phyloP scores from a whole-genome alignment of 116 monocot genomes.

The Iris pallida region DNA sequence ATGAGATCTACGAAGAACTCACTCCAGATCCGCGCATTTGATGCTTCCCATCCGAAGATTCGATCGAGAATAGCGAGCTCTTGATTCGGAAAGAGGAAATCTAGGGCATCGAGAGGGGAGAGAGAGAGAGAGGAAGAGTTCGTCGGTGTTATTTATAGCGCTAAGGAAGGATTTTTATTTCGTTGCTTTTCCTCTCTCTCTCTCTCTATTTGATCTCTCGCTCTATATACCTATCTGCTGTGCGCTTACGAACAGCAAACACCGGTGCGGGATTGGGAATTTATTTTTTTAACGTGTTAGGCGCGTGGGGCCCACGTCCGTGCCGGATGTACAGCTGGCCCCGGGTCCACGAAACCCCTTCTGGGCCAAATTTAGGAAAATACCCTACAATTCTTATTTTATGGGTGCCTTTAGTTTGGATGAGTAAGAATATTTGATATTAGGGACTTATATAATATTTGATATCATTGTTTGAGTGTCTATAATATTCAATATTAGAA shows the following conservation, averaged over 20 bases:
- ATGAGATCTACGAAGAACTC: not conserved
- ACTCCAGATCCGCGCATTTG: conserved; percentile 8
- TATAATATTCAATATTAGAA: too few relatives aligned
- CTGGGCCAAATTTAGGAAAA: too few relatives aligned
- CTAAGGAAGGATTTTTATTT: not conserved
- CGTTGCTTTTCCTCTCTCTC: not conserved
- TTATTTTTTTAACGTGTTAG: not conserved
- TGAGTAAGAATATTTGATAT: too few relatives aligned
- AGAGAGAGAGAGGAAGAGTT: not conserved
- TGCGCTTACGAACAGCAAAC: not conserved
- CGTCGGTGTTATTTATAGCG: not conserved
- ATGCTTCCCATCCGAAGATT: not conserved
- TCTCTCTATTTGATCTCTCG: not conserved
- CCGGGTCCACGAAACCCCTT: too few relatives aligned
- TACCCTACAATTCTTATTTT: too few relatives aligned
- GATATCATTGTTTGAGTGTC: too few relatives aligned
- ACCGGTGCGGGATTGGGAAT: too few relatives aligned
- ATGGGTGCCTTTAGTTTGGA: too few relatives aligned
- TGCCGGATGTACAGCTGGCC: too few relatives aligned
- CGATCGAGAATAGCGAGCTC: not conserved
- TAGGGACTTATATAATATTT: too few relatives aligned
- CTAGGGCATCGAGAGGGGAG: not conserved
- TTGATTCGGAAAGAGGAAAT: not conserved
- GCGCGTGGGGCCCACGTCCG: not conserved
- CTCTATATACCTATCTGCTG: not conserved